Evolutionary conservation across 2,329 filamentous ascomycete species (phyloP), one percentile per base, ranked within the genome.

Genomic region (Stachybotrys echinatus): DNA sequence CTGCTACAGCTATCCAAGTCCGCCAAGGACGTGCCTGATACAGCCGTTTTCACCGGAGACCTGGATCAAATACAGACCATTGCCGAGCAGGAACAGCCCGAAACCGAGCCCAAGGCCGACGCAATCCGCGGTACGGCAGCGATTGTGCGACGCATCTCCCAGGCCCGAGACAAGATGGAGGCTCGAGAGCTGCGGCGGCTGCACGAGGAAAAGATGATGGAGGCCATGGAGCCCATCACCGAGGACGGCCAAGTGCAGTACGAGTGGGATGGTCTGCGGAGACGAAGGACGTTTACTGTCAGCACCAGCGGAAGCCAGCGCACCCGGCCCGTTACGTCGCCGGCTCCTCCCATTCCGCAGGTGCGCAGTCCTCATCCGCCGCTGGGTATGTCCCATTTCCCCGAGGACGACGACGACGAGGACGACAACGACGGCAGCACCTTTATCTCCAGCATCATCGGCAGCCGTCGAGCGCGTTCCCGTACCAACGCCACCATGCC

Each of bases 1-100:
- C 72, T 99, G 7, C 74, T 99, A 10, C 94, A 99, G 65, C 81
- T 99, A n/a, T 96, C 94, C 48, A 97, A 97, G 66, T 96, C 92
- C 0, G 89, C 94, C 59, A 99, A 97, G 65, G 92, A 99, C 62
- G 92, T 99, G 0, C 94, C 94, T 6, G 94, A 97, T 65, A 79
- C 90, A 0, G 91, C 92, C 27, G 85, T 99, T 38, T 96, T 99
- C 74, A 84, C 85, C 49, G 94, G 92, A 42, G 91, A 97, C 62
- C 79, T 99, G 47, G 88, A 97, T 61, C 92, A 99, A 74, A 88
- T 97, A 48, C 89, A 94, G 27, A 95, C 92, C 23, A 94, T 97
- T 54, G 92, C 89, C 44, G 89, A 96, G 61, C 90, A 96, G 63
- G 90, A 95, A 65, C 91, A 97, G 65, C 88, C 92, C n/a, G 94